Evolutionary conservation across 768 basidiomycete species (phyloP).

Genomic region (Rhodotorula babjevae): DNA sequence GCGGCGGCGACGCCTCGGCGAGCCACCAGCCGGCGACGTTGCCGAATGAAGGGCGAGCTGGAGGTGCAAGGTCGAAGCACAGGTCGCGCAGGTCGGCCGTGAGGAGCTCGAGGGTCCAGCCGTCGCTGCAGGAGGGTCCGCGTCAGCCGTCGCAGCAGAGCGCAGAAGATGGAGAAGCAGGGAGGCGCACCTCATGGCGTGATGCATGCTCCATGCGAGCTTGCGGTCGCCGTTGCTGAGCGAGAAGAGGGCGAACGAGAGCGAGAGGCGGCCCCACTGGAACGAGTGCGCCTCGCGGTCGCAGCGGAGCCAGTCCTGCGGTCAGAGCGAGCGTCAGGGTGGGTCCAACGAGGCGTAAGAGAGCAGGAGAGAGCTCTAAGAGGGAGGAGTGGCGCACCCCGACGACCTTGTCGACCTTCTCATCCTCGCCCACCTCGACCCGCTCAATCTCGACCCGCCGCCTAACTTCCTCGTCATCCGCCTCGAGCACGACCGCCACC

Average conservation of each 20-base stretch:
- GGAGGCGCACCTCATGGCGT: conserved; percentile 28
- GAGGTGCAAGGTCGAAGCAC: conserved; percentile 15
- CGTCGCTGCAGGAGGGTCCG: conserved; percentile 12
- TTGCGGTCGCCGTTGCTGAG: conserved; percentile 8
- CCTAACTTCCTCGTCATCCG: conserved; percentile 24
- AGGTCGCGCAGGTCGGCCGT: conserved; percentile 33
- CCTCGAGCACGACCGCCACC: conserved; percentile 6
- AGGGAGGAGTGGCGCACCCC: neutral
- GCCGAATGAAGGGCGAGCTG: conserved; percentile 21
- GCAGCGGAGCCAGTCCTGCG: conserved; percentile 16
- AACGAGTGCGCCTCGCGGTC: conserved; percentile 25
- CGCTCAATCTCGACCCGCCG: neutral
- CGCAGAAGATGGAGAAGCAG: neutral
- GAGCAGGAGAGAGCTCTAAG: no score
- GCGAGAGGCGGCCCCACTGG: conserved; percentile 28
- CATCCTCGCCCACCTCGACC: neutral
- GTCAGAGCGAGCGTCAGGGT: no score
- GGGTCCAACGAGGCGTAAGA: neutral
- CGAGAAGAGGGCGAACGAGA: conserved; percentile 28
- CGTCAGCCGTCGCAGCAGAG: neutral
- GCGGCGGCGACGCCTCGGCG: neutral
- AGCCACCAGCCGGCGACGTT: conserved; percentile 33
- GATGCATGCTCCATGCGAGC: conserved; percentile 37
- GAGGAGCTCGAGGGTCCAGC: conserved; percentile 39
- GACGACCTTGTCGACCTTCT: conserved; percentile 2